Evolutionary conservation across 2,329 filamentous ascomycete genomes (phyloP).

Genomic region (Colletotrichum gigasporum): DNA sequence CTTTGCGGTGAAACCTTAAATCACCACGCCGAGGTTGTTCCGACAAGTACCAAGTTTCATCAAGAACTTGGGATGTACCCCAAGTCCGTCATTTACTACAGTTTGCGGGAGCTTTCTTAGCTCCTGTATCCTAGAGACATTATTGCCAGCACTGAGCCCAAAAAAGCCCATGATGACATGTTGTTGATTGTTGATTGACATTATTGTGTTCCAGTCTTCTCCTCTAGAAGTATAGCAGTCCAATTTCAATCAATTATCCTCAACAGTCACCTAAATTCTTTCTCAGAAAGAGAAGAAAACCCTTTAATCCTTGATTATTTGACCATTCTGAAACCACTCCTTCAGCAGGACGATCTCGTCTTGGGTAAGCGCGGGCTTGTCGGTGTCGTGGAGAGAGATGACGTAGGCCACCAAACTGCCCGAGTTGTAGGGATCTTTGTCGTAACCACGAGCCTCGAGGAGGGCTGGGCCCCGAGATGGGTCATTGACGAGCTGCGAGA

Average conservation of each 20-base stretch:
- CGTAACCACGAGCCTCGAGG: neutral
- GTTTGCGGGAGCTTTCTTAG: too few species aligned
- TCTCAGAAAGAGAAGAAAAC: neutral
- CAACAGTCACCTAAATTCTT: neutral
- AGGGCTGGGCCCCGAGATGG: neutral
- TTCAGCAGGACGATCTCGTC: constrained; percentile 24
- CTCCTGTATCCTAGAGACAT: too few species aligned
- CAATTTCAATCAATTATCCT: neutral
- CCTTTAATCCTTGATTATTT: neutral
- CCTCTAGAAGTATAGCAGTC: too few species aligned
- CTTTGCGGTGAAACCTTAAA: too few species aligned
- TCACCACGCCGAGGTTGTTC: too few species aligned
- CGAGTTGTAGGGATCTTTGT: neutral
- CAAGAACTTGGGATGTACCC: too few species aligned
- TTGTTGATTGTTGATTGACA: too few species aligned
- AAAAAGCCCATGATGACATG: too few species aligned
- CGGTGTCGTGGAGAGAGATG: constrained; percentile 23
- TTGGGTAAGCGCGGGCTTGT: constrained; percentile 16
- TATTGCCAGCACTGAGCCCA: too few species aligned
- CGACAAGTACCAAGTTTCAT: too few species aligned
- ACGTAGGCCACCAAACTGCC: constrained; percentile 26
- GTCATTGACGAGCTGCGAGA: constrained; percentile 17
- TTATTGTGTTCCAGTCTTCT: too few species aligned
- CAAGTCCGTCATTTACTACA: too few species aligned
- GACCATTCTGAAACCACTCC: constrained; percentile 23